Base-by-base conservation (phyloP, 257 asterid genomes). In the Nicotiana tabacum region DNA sequence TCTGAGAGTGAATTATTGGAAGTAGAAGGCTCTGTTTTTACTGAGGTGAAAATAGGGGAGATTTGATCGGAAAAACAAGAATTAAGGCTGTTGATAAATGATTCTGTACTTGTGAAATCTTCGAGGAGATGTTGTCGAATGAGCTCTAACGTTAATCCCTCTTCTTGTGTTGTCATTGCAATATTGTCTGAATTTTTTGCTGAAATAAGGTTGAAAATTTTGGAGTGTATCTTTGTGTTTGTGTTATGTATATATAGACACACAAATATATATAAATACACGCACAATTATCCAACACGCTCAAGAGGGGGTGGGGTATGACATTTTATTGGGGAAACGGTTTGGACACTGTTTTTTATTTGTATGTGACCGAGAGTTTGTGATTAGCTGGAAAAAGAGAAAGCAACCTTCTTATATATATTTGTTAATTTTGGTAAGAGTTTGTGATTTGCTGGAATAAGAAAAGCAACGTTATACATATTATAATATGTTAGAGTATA, bases 61-160 rank as follows among this genome's bases (percentile, higher is more conserved):
- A 84, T 85, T 0, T 35, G 60, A n/a, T 48, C 12, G 51, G 72
- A 46, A 76, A 89, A 88, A 79, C 87, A 86, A 8, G 84, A 87
- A 55, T 83, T 80, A 24, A 90, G 91, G 67, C 86, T 90, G 67
- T 82, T 83, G 5, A 90, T 16, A 55, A 92, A 92, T 76, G 86
- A 83, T 33, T 90, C 92, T 2, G 89, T 78, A 7, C 79, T 82
- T 51, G 88, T 55, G 84, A 87, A 87, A 29, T 92, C 94, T 17
- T 86, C 92, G 0, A 92, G 87, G 33, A 92, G 92, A 77, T 92
- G 93, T 72, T 85, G 85, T 67, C 91, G 85, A 24, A 92, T 91
- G 84, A 92, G 87, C n/a, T 90, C 93, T 79, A 92, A 88, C 39
- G 87, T 85, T 77, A 82, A 61, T 3, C 86, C 79, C 82, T 88